Base-by-base conservation (phyloP, 169 alveolate genomes). In the Plasmodium sp. region DNA sequence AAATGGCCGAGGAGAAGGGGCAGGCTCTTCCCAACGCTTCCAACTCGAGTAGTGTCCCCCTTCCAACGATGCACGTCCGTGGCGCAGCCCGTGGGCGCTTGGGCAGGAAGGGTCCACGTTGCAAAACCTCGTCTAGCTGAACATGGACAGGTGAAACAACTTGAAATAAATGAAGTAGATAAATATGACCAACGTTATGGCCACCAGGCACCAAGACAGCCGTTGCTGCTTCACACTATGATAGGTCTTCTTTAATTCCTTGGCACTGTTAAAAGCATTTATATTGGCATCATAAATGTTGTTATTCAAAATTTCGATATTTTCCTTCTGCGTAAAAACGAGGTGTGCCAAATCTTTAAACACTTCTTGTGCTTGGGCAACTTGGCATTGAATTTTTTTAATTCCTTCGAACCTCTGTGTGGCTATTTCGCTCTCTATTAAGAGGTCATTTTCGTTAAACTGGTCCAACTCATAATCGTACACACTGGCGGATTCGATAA, bases 361-460 rank as follows among this genome's bases (percentile, higher is more conserved):
- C 67, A 90, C 94, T 90, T 90, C 94, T 67, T 90, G 94, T 80
- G 94, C 94, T 71, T 90, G 94, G 2, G 84, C 94, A 34, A 90
- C 94, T 81, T 90, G 94, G 12, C 94, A 85, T 80, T 90, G 94
- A 39, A 90, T 90, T 90, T 90, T 90, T 90, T 90, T 90, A 31
- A 90, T 80, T 27, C 94, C 94, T 81, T 79, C 83, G 72, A 58
- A 90, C 51, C 84, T 54, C 22, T 90, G 84, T 27, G 82, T 81
- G 18, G 90, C 84, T 80, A 90, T 90, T 80, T 90, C 94, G 48
- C 39, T 39, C 31, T 90, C 94, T 22, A 90, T 90, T 81, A 90
- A 90, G 16, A 45, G 74, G 54, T 90, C 94, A 39, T 90, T 90
- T 90, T 90, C 94, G 74, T 71, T 80, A 80, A 80, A 90, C 14